phyloP scores from a whole-genome alignment of 768 basidiomycete genomes.

The Panaeolus papilionaceus region DNA sequence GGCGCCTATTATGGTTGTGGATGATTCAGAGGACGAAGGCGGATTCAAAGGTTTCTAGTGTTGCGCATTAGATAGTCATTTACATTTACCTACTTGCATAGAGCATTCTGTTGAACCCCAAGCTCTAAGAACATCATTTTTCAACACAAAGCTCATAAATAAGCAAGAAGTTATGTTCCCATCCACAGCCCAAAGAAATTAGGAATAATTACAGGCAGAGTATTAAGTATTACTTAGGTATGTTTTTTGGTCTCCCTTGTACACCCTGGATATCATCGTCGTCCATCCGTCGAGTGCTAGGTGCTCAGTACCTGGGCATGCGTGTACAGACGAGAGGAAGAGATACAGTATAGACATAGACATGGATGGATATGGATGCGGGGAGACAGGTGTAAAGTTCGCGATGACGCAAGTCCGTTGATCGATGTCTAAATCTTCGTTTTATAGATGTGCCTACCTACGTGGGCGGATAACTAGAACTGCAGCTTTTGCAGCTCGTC shows the following conservation, averaged over 20 bases:
- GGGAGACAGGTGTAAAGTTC: neutral
- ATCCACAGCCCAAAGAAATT: slow-evolving; percentile 10
- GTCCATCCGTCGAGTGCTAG: too few relatives aligned
- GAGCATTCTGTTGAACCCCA: too few relatives aligned
- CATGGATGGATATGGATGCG: neutral
- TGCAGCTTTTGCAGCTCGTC: slow-evolving; percentile 57
- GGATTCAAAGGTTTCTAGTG: slow-evolving; percentile 69
- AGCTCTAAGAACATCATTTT: too few relatives aligned
- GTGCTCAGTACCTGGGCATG: neutral
- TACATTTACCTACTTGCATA: too few relatives aligned
- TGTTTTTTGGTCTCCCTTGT: neutral
- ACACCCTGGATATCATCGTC: neutral
- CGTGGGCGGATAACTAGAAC: neutral
- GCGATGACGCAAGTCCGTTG: neutral
- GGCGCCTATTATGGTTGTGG: slow-evolving; percentile 53
- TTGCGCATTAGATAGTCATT: slow-evolving; percentile 24
- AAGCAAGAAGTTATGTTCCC: neutral
- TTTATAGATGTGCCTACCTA: neutral
- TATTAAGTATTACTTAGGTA: slow-evolving; percentile 14
- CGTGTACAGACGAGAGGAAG: neutral
- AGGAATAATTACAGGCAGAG: slow-evolving; percentile 12
- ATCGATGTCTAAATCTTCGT: neutral
- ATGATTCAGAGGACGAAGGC: slow-evolving; percentile 75
- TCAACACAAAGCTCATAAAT: neutral
- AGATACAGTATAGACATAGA: neutral